A percentile compares a stretch with the other conserved stretches of the same genome.
phyloP scores from a whole-genome alignment of 1,139 yeast genomes.

The Arxiozyma telluris region DNA sequence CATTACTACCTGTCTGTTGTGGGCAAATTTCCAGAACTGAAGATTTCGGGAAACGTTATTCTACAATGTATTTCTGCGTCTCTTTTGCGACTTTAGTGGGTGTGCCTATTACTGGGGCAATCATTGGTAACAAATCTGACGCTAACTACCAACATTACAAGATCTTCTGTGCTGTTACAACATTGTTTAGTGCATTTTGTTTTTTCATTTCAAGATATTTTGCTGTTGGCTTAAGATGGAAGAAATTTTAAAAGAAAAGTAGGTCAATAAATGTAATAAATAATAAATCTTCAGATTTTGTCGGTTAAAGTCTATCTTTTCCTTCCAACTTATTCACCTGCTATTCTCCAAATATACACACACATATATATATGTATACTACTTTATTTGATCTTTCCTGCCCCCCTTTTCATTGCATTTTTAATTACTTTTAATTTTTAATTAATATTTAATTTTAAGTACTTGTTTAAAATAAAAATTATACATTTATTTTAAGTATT shows the following conservation, averaged over 20 bases:
- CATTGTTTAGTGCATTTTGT: slow-evolving; percentile 14
- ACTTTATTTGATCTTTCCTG: not conserved
- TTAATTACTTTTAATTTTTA: not conserved
- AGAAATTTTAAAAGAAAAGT: slow-evolving; percentile 9
- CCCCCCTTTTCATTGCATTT: not conserved
- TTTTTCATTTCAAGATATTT: slow-evolving; percentile 20
- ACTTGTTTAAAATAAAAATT: too few relatives aligned
- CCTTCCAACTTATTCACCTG: not conserved
- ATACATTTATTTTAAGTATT: not conserved
- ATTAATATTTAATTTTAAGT: too few relatives aligned
- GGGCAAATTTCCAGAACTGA: slow-evolving; percentile 58
- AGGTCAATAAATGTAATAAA: too few relatives aligned
- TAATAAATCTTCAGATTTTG: too few relatives aligned
- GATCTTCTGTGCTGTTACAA: slow-evolving; percentile 19
- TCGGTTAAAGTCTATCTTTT: not conserved
- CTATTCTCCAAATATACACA: too few relatives aligned
- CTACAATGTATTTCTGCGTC: slow-evolving; percentile 58
- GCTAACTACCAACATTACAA: slow-evolving; percentile 19
- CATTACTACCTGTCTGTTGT: slow-evolving; percentile 43
- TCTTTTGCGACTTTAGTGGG: slow-evolving; percentile 50
- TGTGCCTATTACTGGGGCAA: slow-evolving; percentile 47
- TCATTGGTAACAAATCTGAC: slow-evolving; percentile 29
- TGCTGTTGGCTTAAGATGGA: slow-evolving; percentile 17
- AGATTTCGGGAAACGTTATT: slow-evolving; percentile 59
- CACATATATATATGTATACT: too few relatives aligned